Base-by-base conservation (phyloP, 768 basidiomycete genomes). In the Tubosaeta sp. region DNA sequence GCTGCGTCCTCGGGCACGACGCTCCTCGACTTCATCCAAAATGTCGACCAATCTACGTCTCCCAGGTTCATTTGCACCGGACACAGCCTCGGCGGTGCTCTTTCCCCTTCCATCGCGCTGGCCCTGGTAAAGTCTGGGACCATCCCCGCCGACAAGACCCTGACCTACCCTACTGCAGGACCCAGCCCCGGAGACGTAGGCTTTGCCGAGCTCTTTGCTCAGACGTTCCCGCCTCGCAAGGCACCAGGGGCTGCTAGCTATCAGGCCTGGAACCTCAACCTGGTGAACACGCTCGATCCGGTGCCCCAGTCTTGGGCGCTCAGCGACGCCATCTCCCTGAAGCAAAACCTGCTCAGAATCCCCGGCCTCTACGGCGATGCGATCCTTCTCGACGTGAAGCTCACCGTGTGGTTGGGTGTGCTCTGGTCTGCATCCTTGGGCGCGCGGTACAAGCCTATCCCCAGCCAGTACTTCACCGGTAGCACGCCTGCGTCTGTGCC, bases 101-200 rank as follows among this genome's bases (percentile, higher is more conserved):
- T 62, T 35, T 49, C 54, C 17, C 38, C 61, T 16, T 50, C 55
- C 29, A 29, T 59, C 13, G 54, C 61, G 1, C 51, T 63, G n/a
- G 27, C 60, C 13, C 42, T 62, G 0, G 50, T 56, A 5, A 1
- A 3, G 5, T 26, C 57, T 12, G 27, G 37, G 10, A 13, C 16
- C 22, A 16, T 52, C 17, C 32, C 38, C 13, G 50, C 10, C 2
- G 25, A 31, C n/a, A 8, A 22, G 8, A 50, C 42, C 13, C 22
- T 54, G 7, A 53, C 48, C 0, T 57, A 57, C 25, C 31, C 46
- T 11, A 27, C 19, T 9, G 53, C 50, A 4, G 50, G 47, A 7
- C 19, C 46, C 22, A 51, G 43, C 29, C 50, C 56, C 3, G 57
- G 57, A 1, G 46, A 58, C 45, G 25, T 27, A 19, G 47, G n/a